Evolutionary conservation across 2,329 filamentous ascomycete genomes (phyloP), one percentile per base, ranked within the genome.

Genomic region (Aureobasidium sp.): DNA sequence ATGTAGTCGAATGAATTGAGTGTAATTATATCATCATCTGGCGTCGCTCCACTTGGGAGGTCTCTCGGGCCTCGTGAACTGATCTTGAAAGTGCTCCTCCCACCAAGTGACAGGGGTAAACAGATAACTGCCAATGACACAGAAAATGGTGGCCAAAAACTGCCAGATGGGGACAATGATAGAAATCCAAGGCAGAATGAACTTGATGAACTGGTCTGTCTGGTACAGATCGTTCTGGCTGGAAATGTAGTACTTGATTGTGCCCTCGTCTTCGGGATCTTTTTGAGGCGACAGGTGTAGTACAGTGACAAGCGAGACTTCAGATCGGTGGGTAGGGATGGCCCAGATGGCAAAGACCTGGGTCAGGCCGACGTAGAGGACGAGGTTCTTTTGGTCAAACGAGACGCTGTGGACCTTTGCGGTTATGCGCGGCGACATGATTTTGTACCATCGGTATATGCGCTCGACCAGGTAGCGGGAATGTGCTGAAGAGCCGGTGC

Each of bases 221-320:
- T 93, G 89, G 70, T 96, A 96, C 8, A 92, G 76, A 70, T 96
- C 91, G 66, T 95, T 86, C 71, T 96, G 91, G 20, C 80, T 82
- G 7, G 79, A 74, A 65, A 96, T 92, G 71, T 87, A 89, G 76
- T 91, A 94, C 63, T 80, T 81, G 25, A 69, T 45, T 31, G n/a
- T 60, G 2, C 31, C 55, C 2, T 52, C 31, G 20, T 62, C 39
- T 12, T 29, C 31, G 0, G 15, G 14, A 25, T 57, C 44, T 17
- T 51, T 44, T 8, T 52, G 49, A 6, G 64, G 59, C 58, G 55
- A 63, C 52, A 74, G 69, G 34, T 70, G 67, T 14, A 75, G 67
- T 9, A 70, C 66, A 29, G 67, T 72, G 29, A 74, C 70, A 14
- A 75, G 69, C 37, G 64, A 69, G 47, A 71, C 68, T 61, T 73